Base-by-base conservation (phyloP, 257 asterid species). In the Echites panduratus region DNA sequence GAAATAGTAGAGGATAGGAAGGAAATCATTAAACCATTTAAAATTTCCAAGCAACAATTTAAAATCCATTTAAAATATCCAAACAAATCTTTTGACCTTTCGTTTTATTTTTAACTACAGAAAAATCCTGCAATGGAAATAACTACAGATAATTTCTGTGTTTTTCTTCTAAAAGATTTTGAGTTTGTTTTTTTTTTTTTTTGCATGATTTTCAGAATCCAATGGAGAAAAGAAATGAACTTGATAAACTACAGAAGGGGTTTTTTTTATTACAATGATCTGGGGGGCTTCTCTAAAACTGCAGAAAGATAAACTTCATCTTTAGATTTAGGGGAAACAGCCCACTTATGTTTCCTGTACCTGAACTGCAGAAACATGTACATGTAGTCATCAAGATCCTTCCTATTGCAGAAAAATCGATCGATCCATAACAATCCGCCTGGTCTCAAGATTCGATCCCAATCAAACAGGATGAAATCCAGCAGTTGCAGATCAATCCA, bases 371-470 rank as follows among this genome's bases (percentile, higher is more conserved):
- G 79, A 73, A 90, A 88, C 97, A 93, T 89, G 78, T 87, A 93
- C 96, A 89, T 86, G 53, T 80, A 93, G 4, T 89, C 93, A 84
- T 89, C 97, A 72, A 93, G 79, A 72, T 89, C 92, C 56, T 84
- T 90, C 82, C 96, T 90, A 49, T 79, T 88, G 75, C 96, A 90
- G 40, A 93, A 90, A 83, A 93, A 93, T 27, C 89, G 77, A 53
- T 90, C 96, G 43, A 93, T 87, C 98, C 97, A 89, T 73, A 89
- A 58, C 82, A 93, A 75, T 0, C 97, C 98, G 7, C 98, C 97
- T 0, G 96, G 97, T 88, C 98, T 88, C 74, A 90, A 72, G 9
- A 90, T 79, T 0, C 97, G 89, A 70, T 93, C 98, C 98, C 98
- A 93, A 14, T 93, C 97, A 29, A 90, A 93, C 64, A 93, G 79